Conservation (phyloP, 2,329 filamentous ascomycete species). For the Ceratocystis cacaofunesta region DNA sequence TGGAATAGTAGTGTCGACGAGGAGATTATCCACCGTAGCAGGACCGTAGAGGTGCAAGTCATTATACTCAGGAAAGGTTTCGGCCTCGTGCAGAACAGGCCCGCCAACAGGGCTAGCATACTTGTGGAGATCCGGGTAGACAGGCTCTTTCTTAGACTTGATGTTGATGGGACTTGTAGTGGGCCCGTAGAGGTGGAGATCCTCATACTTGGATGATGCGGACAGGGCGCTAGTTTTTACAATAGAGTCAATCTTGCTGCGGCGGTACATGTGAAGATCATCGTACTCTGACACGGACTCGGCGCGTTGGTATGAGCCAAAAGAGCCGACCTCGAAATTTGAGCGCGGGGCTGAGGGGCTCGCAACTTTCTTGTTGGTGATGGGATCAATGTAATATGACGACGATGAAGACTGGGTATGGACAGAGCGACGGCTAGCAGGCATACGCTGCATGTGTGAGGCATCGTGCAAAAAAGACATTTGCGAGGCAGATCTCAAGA, state of each 20-base stretch:
- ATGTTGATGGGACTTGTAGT: slow-evolving; percentile 22
- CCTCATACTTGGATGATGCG: slow-evolving; percentile 24
- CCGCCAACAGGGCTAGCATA: slow-evolving; percentile 25
- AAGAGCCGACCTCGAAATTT: slow-evolving; percentile 19
- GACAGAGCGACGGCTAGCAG: slow-evolving; percentile 10
- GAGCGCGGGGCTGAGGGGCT: not conserved
- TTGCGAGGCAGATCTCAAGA: slow-evolving; percentile 11
- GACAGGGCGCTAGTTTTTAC: slow-evolving; percentile 15
- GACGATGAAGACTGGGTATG: slow-evolving; percentile 6
- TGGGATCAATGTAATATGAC: slow-evolving; percentile 4
- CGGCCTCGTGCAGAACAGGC: slow-evolving; percentile 23
- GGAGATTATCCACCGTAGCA: slow-evolving; percentile 26
- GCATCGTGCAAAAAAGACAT: slow-evolving; percentile 14
- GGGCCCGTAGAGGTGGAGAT: slow-evolving; percentile 25
- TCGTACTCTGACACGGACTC: slow-evolving; percentile 21
- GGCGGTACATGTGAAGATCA: slow-evolving; percentile 27
- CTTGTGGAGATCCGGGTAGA: slow-evolving; percentile 26
- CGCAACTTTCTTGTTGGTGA: not conserved
- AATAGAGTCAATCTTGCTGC: slow-evolving; percentile 22
- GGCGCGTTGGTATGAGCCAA: slow-evolving; percentile 21
- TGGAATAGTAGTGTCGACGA: slow-evolving; percentile 23
- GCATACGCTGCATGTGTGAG: slow-evolving; percentile 3
- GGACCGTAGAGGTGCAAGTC: slow-evolving; percentile 29
- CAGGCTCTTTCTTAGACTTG: slow-evolving; percentile 23
- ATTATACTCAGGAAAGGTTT: slow-evolving; percentile 25